phyloP scores from a whole-genome alignment of 106 monocot species.

The Cymbidium sinense region DNA sequence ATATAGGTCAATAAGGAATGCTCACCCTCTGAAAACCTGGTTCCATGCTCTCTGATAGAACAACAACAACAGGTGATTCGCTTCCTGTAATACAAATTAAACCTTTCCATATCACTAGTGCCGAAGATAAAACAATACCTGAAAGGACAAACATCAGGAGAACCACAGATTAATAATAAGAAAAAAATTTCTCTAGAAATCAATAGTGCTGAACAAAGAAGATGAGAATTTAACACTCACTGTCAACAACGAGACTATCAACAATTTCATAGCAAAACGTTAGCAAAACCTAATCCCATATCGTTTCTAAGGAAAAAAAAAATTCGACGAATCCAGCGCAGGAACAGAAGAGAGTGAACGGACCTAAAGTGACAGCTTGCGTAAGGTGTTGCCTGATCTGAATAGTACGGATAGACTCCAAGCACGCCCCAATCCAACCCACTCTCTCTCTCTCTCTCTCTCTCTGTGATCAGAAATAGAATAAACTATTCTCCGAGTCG shows the following conservation, averaged over 20 bases:
- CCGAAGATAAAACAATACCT: conserved; percentile 44
- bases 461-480: not conserved
- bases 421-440: conserved; percentile 26
- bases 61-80: conserved; percentile 54
- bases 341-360: not conserved
- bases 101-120: conserved; percentile 52
- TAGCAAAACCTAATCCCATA: not conserved
- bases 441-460: conserved; percentile 8
- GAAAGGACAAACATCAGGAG: not conserved
- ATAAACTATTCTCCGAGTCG: too few relatives aligned
- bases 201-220: not conserved
- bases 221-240: not conserved
- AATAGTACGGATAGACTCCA: conserved; percentile 60
- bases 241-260: not conserved
- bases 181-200: not conserved
- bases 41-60: conserved; percentile 58
- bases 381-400: conserved; percentile 60
- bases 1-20: not conserved
- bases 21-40: conserved; percentile 56
- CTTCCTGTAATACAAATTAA: conserved; percentile 46
- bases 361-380: conserved; percentile 64
- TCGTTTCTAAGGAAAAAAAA: not conserved
- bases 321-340: not conserved
- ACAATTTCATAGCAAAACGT: not conserved
- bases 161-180: not conserved